These are phyloP conservation scores for Jatropha multifida DNA, from an alignment of 441 rosid species.

Conservation along the genomic window DNA sequence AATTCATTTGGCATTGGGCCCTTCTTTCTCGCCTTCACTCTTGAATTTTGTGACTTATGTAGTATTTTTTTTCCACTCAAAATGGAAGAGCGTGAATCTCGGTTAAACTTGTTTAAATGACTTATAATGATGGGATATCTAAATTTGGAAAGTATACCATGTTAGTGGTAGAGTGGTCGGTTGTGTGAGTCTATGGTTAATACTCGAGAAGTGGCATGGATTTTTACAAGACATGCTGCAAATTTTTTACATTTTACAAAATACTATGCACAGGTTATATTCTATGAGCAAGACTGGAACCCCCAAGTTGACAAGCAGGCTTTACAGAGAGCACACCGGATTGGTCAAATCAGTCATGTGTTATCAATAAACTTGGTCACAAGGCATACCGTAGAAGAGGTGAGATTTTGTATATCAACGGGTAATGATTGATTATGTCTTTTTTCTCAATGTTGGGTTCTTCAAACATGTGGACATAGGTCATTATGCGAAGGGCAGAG, in stretches of 20 bases:
- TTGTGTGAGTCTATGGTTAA: not conserved
- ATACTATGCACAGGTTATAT: constrained; percentile 57
- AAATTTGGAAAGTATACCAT: not conserved
- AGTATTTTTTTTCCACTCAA: not conserved
- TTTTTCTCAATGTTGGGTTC: constrained; percentile 4
- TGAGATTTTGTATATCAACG: constrained; percentile 27
- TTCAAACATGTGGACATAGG: constrained; percentile 42
- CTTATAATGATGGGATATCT: not conserved
- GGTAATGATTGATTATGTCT: constrained; percentile 7
- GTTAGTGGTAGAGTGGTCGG: not conserved
- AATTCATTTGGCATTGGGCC: too few species aligned
- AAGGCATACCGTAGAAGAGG: constrained; percentile 72
- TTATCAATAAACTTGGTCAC: constrained; percentile 80
- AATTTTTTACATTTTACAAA: not conserved
- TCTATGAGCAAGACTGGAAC: constrained; percentile 97
- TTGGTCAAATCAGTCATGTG: constrained; percentile 88
- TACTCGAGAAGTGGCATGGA: constrained; percentile 8
- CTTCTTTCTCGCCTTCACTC: too few species aligned
- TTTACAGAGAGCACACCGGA: constrained; percentile 87
- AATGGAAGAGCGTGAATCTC: not conserved
- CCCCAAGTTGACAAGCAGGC: constrained; percentile 94
- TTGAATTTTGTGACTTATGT: not conserved
- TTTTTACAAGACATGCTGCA: not conserved
- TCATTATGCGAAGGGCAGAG: constrained; percentile 78
- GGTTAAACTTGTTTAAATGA: not conserved